Conservation (phyloP, 2,329 filamentous ascomycete species). For the Aquanectria penicillioides region DNA sequence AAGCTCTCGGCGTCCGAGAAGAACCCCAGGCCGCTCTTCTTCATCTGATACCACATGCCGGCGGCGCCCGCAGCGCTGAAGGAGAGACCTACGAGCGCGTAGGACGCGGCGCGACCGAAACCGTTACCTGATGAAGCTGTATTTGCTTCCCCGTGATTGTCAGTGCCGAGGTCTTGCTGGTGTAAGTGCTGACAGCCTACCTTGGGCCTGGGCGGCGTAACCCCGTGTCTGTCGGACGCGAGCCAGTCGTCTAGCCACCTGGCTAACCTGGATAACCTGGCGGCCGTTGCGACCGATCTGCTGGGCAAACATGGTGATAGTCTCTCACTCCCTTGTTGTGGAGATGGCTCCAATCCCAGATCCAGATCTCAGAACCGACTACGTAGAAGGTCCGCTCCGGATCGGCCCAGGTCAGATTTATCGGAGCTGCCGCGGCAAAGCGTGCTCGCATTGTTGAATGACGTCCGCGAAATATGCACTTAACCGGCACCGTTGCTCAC, state of each 20-base stretch:
- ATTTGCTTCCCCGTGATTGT: conserved; percentile 14
- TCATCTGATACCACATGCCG: conserved; percentile 49
- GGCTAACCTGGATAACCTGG: conserved; percentile 39
- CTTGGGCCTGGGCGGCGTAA: conserved; percentile 41
- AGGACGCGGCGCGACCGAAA: conserved; percentile 37
- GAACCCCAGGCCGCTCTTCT: conserved; percentile 49
- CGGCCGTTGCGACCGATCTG: conserved; percentile 38
- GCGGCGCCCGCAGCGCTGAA: conserved; percentile 46
- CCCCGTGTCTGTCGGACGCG: conserved; percentile 33
- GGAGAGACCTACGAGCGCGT: conserved; percentile 43
- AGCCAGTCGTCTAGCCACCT: conserved; percentile 33
- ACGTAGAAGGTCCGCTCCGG: background rate
- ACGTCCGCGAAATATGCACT: conserved; percentile 33
- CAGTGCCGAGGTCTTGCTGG: conserved; percentile 21
- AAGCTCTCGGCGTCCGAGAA: conserved; percentile 77
- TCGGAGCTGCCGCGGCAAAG: conserved; percentile 38
- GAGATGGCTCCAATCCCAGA: background rate
- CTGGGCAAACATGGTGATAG: conserved; percentile 36
- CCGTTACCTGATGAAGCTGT: conserved; percentile 25
- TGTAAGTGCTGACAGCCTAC: conserved; percentile 13
- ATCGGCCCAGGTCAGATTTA: conserved; percentile 30
- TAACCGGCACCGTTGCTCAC: conserved; percentile 12
- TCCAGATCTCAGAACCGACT: background rate
- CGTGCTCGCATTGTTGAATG: conserved; percentile 24
- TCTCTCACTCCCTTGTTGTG: too few relatives aligned